These are phyloP conservation scores for Lachnum nothofagi DNA, from an alignment of 2,329 filamentous ascomycete genomes.

Conservation along the genomic window DNA sequence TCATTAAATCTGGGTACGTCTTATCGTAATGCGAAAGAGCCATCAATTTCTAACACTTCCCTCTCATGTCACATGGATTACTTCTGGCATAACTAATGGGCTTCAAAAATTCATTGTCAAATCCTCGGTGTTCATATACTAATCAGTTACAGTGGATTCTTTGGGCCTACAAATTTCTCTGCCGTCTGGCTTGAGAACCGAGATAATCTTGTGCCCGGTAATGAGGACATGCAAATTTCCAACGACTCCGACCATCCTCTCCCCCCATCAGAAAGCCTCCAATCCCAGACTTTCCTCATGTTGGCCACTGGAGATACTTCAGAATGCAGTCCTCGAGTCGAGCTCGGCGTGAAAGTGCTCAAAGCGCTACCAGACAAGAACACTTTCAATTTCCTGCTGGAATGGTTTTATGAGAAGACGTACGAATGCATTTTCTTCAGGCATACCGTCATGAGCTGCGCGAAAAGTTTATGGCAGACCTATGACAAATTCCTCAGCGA, in stretches of 20 bases:
- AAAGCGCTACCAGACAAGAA: constrained; percentile 24
- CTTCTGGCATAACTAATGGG: too few species aligned
- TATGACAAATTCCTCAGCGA: constrained; percentile 23
- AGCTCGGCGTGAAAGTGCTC: constrained; percentile 26
- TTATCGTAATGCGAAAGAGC: too few species aligned
- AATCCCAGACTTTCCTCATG: constrained; percentile 29
- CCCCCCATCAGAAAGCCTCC: constrained; percentile 21
- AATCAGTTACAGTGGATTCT: too few species aligned
- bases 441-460: constrained; percentile 12
- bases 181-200: constrained; percentile 30
- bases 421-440: constrained; percentile 19
- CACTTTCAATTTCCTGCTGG: constrained; percentile 27
- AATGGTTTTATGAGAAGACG: constrained; percentile 21
- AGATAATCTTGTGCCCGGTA: constrained; percentile 20
- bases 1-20: constrained; percentile 16
- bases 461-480: constrained; percentile 24
- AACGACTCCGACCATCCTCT: constrained; percentile 20
- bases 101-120: too few species aligned
- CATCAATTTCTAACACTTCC: too few species aligned
- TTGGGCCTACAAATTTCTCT: constrained; percentile 31
- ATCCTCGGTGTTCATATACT: too few species aligned
- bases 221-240: constrained; percentile 24
- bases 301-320: constrained; percentile 17
- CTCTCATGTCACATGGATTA: too few species aligned
- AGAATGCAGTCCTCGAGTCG: constrained; percentile 22